Base-by-base conservation (phyloP, 177 flowering plant species). In the Vitis hybrid region DNA sequence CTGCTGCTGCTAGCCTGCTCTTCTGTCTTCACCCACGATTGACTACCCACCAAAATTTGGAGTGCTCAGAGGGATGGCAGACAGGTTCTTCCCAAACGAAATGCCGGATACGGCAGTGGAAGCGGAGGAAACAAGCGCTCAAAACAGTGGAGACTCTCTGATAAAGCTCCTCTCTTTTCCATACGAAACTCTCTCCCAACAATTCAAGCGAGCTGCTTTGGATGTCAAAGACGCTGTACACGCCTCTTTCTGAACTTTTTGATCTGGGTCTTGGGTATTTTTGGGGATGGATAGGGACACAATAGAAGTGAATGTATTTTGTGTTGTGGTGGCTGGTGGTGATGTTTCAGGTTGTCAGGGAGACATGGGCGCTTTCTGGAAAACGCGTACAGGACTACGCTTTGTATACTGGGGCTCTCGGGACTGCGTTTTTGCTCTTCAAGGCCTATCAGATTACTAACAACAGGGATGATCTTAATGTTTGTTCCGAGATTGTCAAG, bases 61-160 rank as follows among this genome's bases (percentile, higher is more conserved):
- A 40, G 46, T 40, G 46, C 46, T 40, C 46, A 32, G 60, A 72
- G 69, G 64, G 19, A 92, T 92, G 97, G 86, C 85, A 0, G 92
- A 85, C 46, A 89, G 92, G n/a, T 89, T 74, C 82, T 92, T 90
- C 77, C 76, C 76, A 6, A 92, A 92, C 74, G 80, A 82, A 50
- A 70, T 92, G 81, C 96, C 93, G 6, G 75, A 76, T 51, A 84
- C 81, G 4, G 91, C 83, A 79, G 52, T 69, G 18, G 19, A 74
- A 9, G 52, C 27, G 1, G 58, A 54, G n/a, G 78, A 72, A 51
- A 10, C 70, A 56, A 19, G 66, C 27, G 4, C 72, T 6, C 61
- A 30, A 52, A 3, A 12, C 19, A 11, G 13, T 8, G 24, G 16
- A 19, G 74, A 70, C 46, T 67, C 80, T 10, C 72, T 78, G 8